Conservation (phyloP, 202 grass and related monocot genomes). For the Dendrocalamus latiflorus region DNA sequence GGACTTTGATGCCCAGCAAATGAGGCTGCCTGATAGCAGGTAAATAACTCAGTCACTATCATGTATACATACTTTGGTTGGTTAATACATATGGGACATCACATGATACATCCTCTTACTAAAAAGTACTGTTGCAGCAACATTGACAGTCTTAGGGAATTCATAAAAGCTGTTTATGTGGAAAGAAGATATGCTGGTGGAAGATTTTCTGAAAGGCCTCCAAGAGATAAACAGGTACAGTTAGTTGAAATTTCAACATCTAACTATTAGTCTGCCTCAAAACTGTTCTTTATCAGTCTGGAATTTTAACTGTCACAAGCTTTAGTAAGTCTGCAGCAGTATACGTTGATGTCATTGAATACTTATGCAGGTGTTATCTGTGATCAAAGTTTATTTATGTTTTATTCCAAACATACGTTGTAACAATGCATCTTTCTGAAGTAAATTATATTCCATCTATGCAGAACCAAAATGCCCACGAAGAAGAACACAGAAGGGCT, state of each 20-base stretch:
- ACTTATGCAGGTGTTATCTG: neutral
- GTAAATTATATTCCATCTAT: constrained; percentile 4
- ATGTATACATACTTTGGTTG: neutral
- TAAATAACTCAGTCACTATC: neutral
- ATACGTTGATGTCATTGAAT: neutral
- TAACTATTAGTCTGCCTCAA: neutral
- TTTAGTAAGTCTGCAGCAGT: neutral
- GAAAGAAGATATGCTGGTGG: constrained; percentile 57
- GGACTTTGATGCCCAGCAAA: constrained; percentile 57
- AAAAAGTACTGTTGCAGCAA: constrained; percentile 47
- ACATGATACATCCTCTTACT: neutral
- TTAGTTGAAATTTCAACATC: neutral
- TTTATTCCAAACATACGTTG: neutral
- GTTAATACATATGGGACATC: neutral
- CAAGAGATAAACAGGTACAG: constrained; percentile 73
- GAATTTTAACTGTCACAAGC: neutral
- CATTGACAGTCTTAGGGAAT: constrained; percentile 60
- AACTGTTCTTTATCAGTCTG: neutral
- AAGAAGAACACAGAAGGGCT: constrained; percentile 72
- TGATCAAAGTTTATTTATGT: neutral
- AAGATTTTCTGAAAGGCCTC: constrained; percentile 68
- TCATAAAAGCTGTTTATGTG: constrained; percentile 84
- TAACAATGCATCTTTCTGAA: neutral
- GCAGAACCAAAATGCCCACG: constrained; percentile 61
- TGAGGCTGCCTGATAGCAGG: constrained; percentile 71